Evolutionary conservation across 805 yeast species (phyloP).

Genomic region (Candida ortonii): DNA sequence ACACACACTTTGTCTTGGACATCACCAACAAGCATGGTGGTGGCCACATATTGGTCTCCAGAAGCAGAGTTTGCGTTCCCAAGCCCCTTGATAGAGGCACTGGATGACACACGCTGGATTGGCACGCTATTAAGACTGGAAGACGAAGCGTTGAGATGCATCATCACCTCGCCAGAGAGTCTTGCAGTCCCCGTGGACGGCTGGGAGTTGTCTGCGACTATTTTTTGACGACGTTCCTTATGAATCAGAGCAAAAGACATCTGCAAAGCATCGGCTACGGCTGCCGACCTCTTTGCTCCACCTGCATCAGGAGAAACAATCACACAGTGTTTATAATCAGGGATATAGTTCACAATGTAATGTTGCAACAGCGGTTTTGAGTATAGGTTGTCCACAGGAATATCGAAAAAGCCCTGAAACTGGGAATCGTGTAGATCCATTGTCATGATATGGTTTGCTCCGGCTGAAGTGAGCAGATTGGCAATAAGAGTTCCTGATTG

Average conservation of each 20-base stretch:
- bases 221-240: conserved; percentile 73
- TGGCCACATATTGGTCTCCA: conserved; percentile 46
- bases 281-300: conserved; percentile 96
- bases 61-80: conserved; percentile 3
- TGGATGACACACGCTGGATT: conserved; percentile 17
- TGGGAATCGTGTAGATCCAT: conserved; percentile 99
- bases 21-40: conserved; percentile 96
- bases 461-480: conserved; percentile 81
- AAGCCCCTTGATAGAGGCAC: conserved; percentile 12
- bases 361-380: conserved; percentile 85
- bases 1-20: conserved; percentile 84
- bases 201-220: conserved; percentile 25
- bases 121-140: conserved; percentile 17
- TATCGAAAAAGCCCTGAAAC: conserved; percentile 95
- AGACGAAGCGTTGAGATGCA: conserved; percentile 17
- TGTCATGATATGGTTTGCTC: conserved; percentile 94
- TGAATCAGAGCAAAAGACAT: conserved; percentile 92
- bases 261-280: conserved; percentile 86
- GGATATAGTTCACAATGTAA: conserved; percentile 73
- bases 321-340: conserved; percentile 79
- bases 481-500: conserved; percentile 94
- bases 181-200: conserved; percentile 9
- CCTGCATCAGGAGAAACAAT: conserved; percentile 98
- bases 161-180: conserved; percentile 14
- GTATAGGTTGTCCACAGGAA: conserved; percentile 92